Conservation (phyloP, 2,329 filamentous ascomycete genomes). For the Dothideomycetes sp. region DNA sequence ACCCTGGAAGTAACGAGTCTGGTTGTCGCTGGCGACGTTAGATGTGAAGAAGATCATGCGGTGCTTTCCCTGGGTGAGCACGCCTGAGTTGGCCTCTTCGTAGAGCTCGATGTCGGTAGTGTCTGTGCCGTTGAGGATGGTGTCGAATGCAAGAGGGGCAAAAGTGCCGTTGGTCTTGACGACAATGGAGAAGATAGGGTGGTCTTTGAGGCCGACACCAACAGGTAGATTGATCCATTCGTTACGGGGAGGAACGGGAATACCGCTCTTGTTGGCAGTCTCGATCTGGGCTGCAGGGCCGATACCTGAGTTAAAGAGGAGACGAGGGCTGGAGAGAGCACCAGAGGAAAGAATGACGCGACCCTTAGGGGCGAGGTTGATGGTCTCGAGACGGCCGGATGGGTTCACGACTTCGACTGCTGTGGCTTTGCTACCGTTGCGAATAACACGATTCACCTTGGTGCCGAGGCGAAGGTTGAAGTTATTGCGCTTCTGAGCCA, state of each 20-base stretch:
- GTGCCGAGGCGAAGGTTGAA: constrained; percentile 35
- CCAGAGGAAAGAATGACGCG: constrained; percentile 27
- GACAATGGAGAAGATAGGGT: constrained; percentile 3
- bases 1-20: constrained; percentile 15
- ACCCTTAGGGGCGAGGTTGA: constrained; percentile 19
- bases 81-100: background rate
- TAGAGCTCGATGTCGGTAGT: background rate
- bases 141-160: constrained; percentile 15
- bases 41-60: constrained; percentile 44
- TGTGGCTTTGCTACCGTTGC: constrained; percentile 27
- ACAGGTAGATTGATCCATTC: constrained; percentile 13
- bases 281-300: constrained; percentile 12
- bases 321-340: constrained; percentile 16
- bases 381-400: constrained; percentile 16
- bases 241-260: constrained; percentile 16
- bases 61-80: constrained; percentile 29
- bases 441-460: constrained; percentile 34
- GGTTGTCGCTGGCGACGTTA: constrained; percentile 42
- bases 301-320: constrained; percentile 30
- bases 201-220: constrained; percentile 21
- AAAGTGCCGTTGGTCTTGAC: constrained; percentile 32
- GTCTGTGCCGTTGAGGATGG: constrained; percentile 1
- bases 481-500: constrained; percentile 28
- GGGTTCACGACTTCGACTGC: constrained; percentile 24
- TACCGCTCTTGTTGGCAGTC: constrained; percentile 11